Conservation (phyloP, 2,329 filamentous ascomycete genomes). For the Stemphylium vesicarium region DNA sequence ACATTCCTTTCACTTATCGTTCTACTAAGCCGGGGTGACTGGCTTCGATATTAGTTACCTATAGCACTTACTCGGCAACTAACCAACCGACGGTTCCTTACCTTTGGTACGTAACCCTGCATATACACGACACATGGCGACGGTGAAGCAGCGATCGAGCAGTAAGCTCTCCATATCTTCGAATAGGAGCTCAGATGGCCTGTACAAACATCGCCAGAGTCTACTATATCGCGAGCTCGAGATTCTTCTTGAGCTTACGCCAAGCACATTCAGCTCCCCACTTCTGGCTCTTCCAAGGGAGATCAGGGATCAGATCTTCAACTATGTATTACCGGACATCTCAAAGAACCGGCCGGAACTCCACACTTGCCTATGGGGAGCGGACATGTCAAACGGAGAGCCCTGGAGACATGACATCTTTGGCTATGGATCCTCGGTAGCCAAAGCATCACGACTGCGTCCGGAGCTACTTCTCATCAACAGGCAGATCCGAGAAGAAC, state of each 20-base stretch:
- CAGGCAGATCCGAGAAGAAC: conserved; percentile 38
- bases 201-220: conserved; percentile 40
- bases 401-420: conserved; percentile 45
- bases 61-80: conserved; percentile 4
- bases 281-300: conserved; percentile 42
- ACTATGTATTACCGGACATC: conserved; percentile 33
- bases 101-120: background rate
- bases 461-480: conserved; percentile 40
- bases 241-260: conserved; percentile 42
- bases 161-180: conserved; percentile 37
- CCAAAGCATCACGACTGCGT: conserved; percentile 26
- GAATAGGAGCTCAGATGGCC: conserved; percentile 32
- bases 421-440: conserved; percentile 37
- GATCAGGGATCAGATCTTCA: conserved; percentile 36
- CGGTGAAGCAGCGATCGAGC: conserved; percentile 17
- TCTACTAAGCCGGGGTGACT: background rate
- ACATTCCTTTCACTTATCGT: background rate
- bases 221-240: conserved; percentile 44
- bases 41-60: background rate
- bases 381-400: conserved; percentile 41
- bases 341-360: conserved; percentile 32
- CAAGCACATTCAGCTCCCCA: conserved; percentile 39
- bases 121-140: conserved; percentile 16
- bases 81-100: background rate
- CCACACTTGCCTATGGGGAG: conserved; percentile 45